A percentile compares a stretch with the other conserved stretches of the same genome.
Conservation (phyloP, 495 filamentous ascomycete genomes). For the Xanthoparmelia taractica region DNA sequence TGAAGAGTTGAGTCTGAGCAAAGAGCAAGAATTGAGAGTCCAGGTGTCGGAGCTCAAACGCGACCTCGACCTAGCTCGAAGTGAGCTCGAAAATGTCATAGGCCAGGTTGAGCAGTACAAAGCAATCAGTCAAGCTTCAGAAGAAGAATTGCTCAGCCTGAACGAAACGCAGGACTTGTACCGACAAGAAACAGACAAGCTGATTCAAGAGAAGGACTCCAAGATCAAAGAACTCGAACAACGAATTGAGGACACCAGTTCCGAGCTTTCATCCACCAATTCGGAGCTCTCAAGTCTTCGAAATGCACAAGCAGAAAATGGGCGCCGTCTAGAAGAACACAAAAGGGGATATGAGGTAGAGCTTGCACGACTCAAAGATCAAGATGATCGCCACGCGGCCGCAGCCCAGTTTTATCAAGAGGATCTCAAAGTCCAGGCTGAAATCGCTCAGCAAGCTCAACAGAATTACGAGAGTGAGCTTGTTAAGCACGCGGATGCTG, state of each 20-base stretch:
- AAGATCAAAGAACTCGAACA: slow-evolving; percentile 72
- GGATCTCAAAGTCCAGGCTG: slow-evolving; percentile 84
- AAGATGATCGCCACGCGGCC: slow-evolving; percentile 69
- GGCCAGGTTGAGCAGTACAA: slow-evolving; percentile 79
- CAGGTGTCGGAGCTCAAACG: slow-evolving; percentile 78
- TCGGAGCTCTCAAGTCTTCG: slow-evolving; percentile 69
- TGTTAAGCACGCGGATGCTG: slow-evolving; percentile 88
- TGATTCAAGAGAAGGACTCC: slow-evolving; percentile 63
- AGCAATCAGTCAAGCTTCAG: slow-evolving; percentile 76
- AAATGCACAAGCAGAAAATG: slow-evolving; percentile 64
- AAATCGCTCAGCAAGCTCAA: slow-evolving; percentile 87
- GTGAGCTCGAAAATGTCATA: slow-evolving; percentile 70
- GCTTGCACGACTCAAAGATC: slow-evolving; percentile 74
- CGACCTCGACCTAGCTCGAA: slow-evolving; percentile 64
- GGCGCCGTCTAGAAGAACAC: slow-evolving; percentile 70
- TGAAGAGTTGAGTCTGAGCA: slow-evolving; percentile 49
- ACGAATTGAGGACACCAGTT: slow-evolving; percentile 68
- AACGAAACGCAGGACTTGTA: slow-evolving; percentile 80
- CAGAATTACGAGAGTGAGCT: slow-evolving; percentile 91
- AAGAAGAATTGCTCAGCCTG: slow-evolving; percentile 75
- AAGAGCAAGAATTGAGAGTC: slow-evolving; percentile 77
- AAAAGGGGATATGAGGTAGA: slow-evolving; percentile 65
- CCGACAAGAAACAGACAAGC: slow-evolving; percentile 69
- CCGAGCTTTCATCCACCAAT: slow-evolving; percentile 72
- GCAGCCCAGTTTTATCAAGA: slow-evolving; percentile 77